Evolutionary conservation across 371 early-diverging fungal species (phyloP).

Genomic region (Mucor indicus): DNA sequence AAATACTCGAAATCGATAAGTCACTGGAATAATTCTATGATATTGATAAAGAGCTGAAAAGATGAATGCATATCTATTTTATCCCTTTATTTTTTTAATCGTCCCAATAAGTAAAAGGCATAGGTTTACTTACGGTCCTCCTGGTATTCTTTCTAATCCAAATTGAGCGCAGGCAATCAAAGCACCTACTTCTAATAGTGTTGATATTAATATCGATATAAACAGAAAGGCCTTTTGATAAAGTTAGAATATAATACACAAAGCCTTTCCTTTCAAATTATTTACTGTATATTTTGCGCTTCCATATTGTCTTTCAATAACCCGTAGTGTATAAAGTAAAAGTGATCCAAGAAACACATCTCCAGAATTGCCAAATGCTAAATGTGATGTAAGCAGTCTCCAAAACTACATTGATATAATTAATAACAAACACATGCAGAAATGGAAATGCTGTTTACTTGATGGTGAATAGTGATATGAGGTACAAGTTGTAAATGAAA

Average conservation of each 20-base stretch:
- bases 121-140: conserved; percentile 57
- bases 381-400: conserved; percentile 58
- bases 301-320: conserved; percentile 74
- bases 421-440: neutral
- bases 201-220: conserved; percentile 52
- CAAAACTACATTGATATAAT: conserved; percentile 42
- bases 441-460: conserved; percentile 40
- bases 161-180: conserved; percentile 44
- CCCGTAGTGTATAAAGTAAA: conserved; percentile 63
- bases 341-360: conserved; percentile 69
- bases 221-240: conserved; percentile 61
- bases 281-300: conserved; percentile 65
- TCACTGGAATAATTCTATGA: conserved; percentile 54
- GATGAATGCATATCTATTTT: conserved; percentile 50
- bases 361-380: conserved; percentile 61
- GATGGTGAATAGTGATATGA: conserved; percentile 63
- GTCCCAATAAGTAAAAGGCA: too few relatives aligned
- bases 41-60: conserved; percentile 67
- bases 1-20: conserved; percentile 61
- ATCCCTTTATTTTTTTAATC: neutral
- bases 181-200: conserved; percentile 51
- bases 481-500: conserved; percentile 65
- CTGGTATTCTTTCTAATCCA: conserved; percentile 54
- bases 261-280: neutral
- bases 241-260: neutral